Percentiles rank a stretch among this genome's conserved stretches.
phyloP scores from a whole-genome alignment of 768 basidiomycete genomes.

The Agaricus sinodeliciosus region DNA sequence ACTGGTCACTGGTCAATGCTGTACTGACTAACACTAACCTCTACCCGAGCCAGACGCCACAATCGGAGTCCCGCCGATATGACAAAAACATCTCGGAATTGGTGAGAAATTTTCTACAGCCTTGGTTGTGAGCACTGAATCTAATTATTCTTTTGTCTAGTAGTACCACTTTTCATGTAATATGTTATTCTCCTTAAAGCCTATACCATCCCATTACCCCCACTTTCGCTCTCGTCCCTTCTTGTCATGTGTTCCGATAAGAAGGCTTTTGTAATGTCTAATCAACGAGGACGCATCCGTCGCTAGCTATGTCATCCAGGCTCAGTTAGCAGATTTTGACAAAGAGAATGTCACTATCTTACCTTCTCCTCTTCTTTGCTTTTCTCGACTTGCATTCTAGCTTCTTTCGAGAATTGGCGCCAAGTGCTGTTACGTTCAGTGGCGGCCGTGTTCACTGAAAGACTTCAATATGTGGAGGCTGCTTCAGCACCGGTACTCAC shows the following conservation, averaged over 20 bases:
- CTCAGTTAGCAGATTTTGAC: background rate
- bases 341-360: background rate
- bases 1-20: too few relatives aligned
- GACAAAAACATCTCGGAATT: slow-evolving; percentile 11
- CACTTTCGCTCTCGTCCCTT: background rate
- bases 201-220: background rate
- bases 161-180: slow-evolving; percentile 1
- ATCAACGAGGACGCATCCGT: slow-evolving; percentile 29
- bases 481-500: slow-evolving; percentile 19
- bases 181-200: background rate
- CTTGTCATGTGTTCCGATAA: slow-evolving; percentile 6
- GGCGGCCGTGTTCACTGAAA: slow-evolving; percentile 20
- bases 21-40: background rate
- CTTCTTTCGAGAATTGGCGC: slow-evolving; percentile 24
- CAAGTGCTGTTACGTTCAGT: slow-evolving; percentile 24
- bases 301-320: slow-evolving; percentile 18
- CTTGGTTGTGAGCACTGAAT: background rate
- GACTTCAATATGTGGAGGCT: background rate
- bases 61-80: slow-evolving; percentile 4
- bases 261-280: slow-evolving; percentile 27
- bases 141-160: background rate
- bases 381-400: slow-evolving; percentile 27
- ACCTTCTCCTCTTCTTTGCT: slow-evolving; percentile 31
- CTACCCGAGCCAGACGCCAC: slow-evolving; percentile 1
- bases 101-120: background rate